Percentiles rank a stretch among this genome's conserved stretches.
phyloP scores from a whole-genome alignment of 2,329 filamentous ascomycete species.

The Saccharata proteae region DNA sequence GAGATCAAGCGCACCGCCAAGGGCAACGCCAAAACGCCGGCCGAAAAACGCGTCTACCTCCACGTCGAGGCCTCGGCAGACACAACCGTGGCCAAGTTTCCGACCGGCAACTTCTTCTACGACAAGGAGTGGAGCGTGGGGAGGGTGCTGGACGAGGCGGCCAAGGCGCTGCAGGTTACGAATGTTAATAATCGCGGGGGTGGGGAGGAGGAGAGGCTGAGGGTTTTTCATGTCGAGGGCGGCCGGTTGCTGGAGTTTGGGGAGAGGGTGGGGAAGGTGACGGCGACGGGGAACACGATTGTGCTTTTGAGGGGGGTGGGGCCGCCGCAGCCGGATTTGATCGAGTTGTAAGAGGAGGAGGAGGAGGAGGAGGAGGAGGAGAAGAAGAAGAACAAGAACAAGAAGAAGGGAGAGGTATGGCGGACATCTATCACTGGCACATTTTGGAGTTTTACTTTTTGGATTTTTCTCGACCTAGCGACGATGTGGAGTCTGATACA shows the following conservation, averaged over 20 bases:
- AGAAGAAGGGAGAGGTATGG: too few relatives aligned
- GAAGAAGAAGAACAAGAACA: too few relatives aligned
- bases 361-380: too few relatives aligned
- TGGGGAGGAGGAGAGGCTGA: conserved; percentile 64
- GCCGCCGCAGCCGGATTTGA: conserved; percentile 58
- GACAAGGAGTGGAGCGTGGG: conserved; percentile 75
- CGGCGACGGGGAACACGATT: conserved; percentile 78
- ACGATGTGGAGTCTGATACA: too few relatives aligned
- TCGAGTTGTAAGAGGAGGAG: conserved; percentile 41
- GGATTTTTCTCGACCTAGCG: too few relatives aligned
- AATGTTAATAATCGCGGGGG: conserved; percentile 73
- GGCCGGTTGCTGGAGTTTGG: conserved; percentile 76
- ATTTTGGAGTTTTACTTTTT: too few relatives aligned
- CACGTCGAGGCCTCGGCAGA: conserved; percentile 83
- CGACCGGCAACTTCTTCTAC: conserved; percentile 45
- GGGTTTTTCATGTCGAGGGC: conserved; percentile 88
- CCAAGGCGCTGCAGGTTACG: conserved; percentile 62
- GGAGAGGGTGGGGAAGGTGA: conserved; percentile 64
- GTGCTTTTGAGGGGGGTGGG: conserved; percentile 79
- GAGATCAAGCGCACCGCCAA: conserved; percentile 78
- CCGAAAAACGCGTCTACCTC: conserved; percentile 80
- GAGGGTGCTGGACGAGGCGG: conserved; percentile 65
- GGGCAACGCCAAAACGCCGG: conserved; percentile 69
- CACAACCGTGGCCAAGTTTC: conserved; percentile 71
- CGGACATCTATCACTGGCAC: too few relatives aligned